Conservation (phyloP, 805 yeast genomes). For the Wickerhamomyces strasburgensis region DNA sequence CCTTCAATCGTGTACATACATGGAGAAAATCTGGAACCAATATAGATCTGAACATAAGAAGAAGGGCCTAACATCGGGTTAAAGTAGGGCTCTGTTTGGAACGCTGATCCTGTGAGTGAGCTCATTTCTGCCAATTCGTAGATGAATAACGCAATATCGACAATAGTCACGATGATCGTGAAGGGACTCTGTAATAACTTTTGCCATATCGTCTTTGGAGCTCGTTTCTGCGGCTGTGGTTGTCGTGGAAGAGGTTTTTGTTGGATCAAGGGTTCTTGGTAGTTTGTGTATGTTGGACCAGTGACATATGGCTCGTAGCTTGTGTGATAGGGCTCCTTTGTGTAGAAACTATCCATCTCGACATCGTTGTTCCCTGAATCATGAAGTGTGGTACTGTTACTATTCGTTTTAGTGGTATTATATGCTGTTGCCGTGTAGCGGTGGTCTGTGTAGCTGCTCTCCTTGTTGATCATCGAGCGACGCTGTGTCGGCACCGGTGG, state of each 20-base stretch:
- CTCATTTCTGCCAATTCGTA: conserved; percentile 58
- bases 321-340: neutral
- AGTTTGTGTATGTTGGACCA: neutral
- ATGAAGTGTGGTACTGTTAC: no score
- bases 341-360: no score
- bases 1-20: conserved; percentile 55
- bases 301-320: neutral
- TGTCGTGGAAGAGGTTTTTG: no score
- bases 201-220: no score
- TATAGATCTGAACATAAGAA: conserved; percentile 54
- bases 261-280: neutral
- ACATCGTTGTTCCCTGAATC: no score
- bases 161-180: conserved; percentile 27
- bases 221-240: no score
- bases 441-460: neutral
- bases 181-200: conserved; percentile 6
- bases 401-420: no score
- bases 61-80: conserved; percentile 82
- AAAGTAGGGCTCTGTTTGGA: conserved; percentile 66
- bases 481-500: neutral
- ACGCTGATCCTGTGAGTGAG: conserved; percentile 53
- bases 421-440: neutral
- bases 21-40: conserved; percentile 69
- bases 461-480: neutral
- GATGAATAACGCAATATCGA: conserved; percentile 53